These are phyloP conservation scores for Saccharomycodes ludwigii DNA, from an alignment of 805 yeast genomes.

Conservation along the genomic window DNA sequence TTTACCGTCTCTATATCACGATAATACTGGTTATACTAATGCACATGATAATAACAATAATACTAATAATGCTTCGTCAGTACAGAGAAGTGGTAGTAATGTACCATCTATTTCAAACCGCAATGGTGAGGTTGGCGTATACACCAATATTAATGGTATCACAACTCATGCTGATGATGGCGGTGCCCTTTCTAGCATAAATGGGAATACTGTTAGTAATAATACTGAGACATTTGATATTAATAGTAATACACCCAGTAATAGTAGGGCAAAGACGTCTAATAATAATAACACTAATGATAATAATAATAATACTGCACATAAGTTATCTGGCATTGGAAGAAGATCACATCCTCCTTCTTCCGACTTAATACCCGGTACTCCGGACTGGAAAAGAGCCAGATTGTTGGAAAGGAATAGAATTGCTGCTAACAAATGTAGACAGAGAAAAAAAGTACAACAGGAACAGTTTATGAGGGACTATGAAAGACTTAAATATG, in stretches of 20 bases:
- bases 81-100: no score
- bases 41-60: no score
- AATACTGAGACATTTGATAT: no score
- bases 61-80: no score
- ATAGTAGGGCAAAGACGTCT: no score
- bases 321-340: neutral
- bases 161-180: no score
- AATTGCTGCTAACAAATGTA: slow-evolving; percentile 57
- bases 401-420: slow-evolving; percentile 49
- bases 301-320: neutral
- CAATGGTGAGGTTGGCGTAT: no score
- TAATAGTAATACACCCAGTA: no score
- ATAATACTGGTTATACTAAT: slow-evolving; percentile 1
- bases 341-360: slow-evolving; percentile 5
- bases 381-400: slow-evolving; percentile 58
- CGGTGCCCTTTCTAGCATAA: no score
- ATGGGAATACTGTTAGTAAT: no score
- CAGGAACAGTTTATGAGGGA: slow-evolving; percentile 56
- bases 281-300: neutral
- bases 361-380: slow-evolving; percentile 49
- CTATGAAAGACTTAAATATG: slow-evolving; percentile 34
- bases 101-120: no score
- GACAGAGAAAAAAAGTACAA: slow-evolving; percentile 56
- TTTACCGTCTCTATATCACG: slow-evolving; percentile 9
- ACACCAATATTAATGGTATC: no score